Base-by-base conservation (phyloP, 805 yeast species). In the Zygotorulaspora chibaensis region DNA sequence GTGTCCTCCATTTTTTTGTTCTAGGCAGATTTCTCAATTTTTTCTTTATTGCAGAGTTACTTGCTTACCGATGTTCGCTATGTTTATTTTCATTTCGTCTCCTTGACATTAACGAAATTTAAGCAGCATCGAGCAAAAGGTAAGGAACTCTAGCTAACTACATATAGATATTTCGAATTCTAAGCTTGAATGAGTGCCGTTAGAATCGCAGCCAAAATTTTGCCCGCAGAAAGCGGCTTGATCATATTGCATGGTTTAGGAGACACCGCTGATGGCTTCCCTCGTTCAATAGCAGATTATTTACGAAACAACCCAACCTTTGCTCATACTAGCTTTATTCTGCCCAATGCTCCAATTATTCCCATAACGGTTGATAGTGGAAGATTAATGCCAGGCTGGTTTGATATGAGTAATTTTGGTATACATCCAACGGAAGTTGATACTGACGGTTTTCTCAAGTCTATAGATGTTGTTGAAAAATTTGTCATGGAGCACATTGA, bases 201-300 rank as follows among this genome's bases (percentile, higher is more conserved):
- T 3, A 62, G 64, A 46, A 47, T 65, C 10, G 58, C 67, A 5
- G 55, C 73, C 8, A 57, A 53, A 23, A 43, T 51, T 0, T 58
- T 59, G 35, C 66, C 69, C 1, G 76, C 82, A 5, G 70, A 80
- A 1, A 83, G 87, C 1, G 80, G 89, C 1, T 69, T 89, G 28
- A 84, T 90, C 17, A 75, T 90, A 48, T 61, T 87, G 44, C 98
- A 93, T 63, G 98, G 99, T 0, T 71, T 91, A 13, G 99, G 99
- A 8, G 98, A 91, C 63, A 65, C 87, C 0, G 97, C 96, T 3
- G 72, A 74, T 13, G 97, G 97, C 1, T 91, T 96, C 96, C 72
- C 78, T 37, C 20, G 16, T 13, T 87, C 87, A 71, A 68, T 91
- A 34, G 86, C 93, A 3, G 83, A 81, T 33, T 68, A 79, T 43